A percentile compares a stretch with the other conserved stretches of the same genome.
Conservation (phyloP, 768 basidiomycete genomes). For the Russula compacta region DNA sequence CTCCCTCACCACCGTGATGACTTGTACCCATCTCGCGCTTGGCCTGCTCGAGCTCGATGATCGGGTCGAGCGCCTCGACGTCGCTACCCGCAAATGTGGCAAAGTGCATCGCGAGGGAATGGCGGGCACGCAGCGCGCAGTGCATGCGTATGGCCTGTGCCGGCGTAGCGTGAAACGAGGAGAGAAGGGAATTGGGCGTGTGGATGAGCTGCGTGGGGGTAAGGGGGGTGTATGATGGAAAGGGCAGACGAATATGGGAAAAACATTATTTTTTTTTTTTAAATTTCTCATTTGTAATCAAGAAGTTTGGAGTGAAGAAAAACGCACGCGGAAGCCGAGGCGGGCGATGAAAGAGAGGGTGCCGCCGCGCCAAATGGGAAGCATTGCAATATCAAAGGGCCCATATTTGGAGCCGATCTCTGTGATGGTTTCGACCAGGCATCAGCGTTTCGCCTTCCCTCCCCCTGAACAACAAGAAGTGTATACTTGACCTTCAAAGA, state of each 20-base stretch:
- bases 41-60: constrained; percentile 30
- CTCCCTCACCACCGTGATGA: background rate
- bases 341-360: constrained; percentile 31
- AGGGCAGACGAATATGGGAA: background rate
- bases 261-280: no score
- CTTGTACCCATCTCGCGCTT: constrained; percentile 25
- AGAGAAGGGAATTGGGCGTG: constrained; percentile 20
- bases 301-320: background rate
- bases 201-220: constrained; percentile 24
- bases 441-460: no score
- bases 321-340: constrained; percentile 31
- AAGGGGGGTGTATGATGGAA: no score
- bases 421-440: constrained; percentile 6
- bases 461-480: background rate
- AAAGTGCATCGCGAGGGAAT: constrained; percentile 36
- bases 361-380: constrained; percentile 39
- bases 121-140: constrained; percentile 30
- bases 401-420: constrained; percentile 34
- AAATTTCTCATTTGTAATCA: no score
- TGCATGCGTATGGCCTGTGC: constrained; percentile 34
- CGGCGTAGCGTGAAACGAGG: constrained; percentile 33
- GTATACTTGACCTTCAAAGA: constrained; percentile 26
- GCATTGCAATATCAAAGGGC: constrained; percentile 34
- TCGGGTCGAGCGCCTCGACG: constrained; percentile 33
- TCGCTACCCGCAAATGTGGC: constrained; percentile 37